Conservation (phyloP, 2,329 filamentous ascomycete species). For the Arthrobotrys musiformis region DNA sequence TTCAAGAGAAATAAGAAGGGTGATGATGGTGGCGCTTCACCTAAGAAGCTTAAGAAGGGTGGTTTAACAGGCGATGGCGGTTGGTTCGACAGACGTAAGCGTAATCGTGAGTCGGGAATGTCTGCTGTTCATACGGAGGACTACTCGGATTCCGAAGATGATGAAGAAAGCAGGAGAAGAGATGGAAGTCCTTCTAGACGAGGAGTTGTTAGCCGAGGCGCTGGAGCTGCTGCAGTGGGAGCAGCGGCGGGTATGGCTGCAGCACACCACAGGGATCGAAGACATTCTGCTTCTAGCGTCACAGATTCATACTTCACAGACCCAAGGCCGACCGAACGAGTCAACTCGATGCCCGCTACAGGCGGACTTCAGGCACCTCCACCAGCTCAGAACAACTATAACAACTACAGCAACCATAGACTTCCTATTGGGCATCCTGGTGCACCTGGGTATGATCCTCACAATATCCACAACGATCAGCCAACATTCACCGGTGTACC, state of each 20-base stretch:
- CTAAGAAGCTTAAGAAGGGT: slow-evolving; percentile 37
- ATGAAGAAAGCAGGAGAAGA: slow-evolving; percentile 37
- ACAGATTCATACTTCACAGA: slow-evolving; percentile 52
- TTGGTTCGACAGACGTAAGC: slow-evolving; percentile 44
- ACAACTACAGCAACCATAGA: slow-evolving; percentile 41
- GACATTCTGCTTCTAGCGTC: slow-evolving; percentile 35
- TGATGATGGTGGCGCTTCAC: slow-evolving; percentile 19
- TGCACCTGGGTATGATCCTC: slow-evolving; percentile 22
- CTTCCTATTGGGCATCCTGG: slow-evolving; percentile 27
- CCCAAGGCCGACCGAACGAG: slow-evolving; percentile 11
- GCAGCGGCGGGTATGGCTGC: slow-evolving; percentile 38
- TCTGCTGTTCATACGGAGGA: slow-evolving; percentile 51
- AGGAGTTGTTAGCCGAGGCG: slow-evolving; percentile 12
- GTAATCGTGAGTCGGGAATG: slow-evolving; percentile 47
- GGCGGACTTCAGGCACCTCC: slow-evolving; percentile 50
- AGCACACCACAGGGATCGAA: slow-evolving; percentile 42
- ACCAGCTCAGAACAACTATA: slow-evolving; percentile 31
- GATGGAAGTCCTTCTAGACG: slow-evolving; percentile 37
- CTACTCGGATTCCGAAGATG: slow-evolving; percentile 45
- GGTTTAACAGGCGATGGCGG: slow-evolving; percentile 45
- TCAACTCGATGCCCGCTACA: slow-evolving; percentile 37
- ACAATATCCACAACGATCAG: slow-evolving; percentile 46
- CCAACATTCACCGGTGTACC: slow-evolving; percentile 10
- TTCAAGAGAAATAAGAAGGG: slow-evolving; percentile 46
- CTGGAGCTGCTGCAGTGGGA: slow-evolving; percentile 28